Evolutionary conservation across 2,329 filamentous ascomycete species (phyloP).

Genomic region (Claviceps sp.): DNA sequence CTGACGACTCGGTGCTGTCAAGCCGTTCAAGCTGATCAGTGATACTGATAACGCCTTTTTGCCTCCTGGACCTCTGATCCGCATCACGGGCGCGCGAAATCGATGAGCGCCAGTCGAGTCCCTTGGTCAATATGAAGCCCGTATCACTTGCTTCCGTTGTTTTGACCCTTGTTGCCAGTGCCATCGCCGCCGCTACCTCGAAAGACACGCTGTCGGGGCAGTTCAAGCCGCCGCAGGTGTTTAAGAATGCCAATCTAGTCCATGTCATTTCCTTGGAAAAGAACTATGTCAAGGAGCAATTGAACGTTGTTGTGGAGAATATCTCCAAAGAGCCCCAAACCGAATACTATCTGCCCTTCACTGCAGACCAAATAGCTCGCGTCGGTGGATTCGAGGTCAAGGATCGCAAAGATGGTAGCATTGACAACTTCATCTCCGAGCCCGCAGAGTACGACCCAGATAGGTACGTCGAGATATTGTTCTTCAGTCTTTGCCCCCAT

Average conservation of each 20-base stretch:
- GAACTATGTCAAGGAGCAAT: conserved; percentile 74
- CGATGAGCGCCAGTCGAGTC: conserved; percentile 18
- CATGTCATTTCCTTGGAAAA: conserved; percentile 88
- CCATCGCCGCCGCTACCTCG: conserved; percentile 36
- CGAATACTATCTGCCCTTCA: conserved; percentile 87
- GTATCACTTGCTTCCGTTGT: conserved; percentile 41
- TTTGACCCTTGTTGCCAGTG: conserved; percentile 41
- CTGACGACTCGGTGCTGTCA: conserved; percentile 3
- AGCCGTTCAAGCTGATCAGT: not conserved
- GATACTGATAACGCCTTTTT: not conserved
- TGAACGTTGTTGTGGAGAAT: conserved; percentile 94
- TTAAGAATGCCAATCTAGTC: conserved; percentile 86
- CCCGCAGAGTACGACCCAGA: conserved; percentile 49
- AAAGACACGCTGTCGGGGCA: conserved; percentile 46
- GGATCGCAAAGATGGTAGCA: conserved; percentile 69
- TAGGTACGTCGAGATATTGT: conserved; percentile 29
- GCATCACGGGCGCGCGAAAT: conserved; percentile 14
- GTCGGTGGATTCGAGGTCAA: conserved; percentile 82
- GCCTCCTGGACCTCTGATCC: conserved; percentile 5
- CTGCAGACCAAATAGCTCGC: conserved; percentile 57
- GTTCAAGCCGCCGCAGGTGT: conserved; percentile 80
- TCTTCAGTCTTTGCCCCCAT: not conserved
- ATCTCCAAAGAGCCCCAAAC: conserved; percentile 62
- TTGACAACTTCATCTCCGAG: conserved; percentile 55
- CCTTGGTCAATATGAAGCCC: conserved; percentile 26